Conservation (phyloP, 495 filamentous ascomycete species). For the Hypomontagnella monticulosa region DNA sequence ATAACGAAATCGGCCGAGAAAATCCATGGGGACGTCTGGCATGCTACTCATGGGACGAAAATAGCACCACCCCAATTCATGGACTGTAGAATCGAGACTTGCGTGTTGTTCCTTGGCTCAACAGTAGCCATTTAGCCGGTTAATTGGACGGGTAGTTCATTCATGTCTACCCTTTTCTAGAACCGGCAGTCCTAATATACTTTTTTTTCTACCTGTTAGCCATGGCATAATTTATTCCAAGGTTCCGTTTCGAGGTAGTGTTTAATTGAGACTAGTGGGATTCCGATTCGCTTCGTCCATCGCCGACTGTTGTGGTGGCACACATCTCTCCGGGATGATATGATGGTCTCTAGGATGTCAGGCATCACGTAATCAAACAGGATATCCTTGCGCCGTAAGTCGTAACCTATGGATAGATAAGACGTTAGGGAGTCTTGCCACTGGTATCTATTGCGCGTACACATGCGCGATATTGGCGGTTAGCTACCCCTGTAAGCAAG, state of each 20-base stretch:
- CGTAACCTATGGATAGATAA: too few relatives aligned
- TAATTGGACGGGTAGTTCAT: slow-evolving; percentile 2
- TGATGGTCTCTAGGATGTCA: too few relatives aligned
- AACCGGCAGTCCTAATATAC: slow-evolving; percentile 19
- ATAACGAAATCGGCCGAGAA: background rate
- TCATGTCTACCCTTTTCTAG: background rate
- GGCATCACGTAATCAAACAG: too few relatives aligned
- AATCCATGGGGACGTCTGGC: too few relatives aligned
- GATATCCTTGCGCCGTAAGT: too few relatives aligned
- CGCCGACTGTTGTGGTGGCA: too few relatives aligned
- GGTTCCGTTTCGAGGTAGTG: background rate
- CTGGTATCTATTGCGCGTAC: too few relatives aligned
- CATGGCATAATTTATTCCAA: background rate
- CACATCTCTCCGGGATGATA: too few relatives aligned
- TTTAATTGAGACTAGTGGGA: background rate
- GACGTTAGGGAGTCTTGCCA: too few relatives aligned
- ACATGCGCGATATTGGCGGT: too few relatives aligned
- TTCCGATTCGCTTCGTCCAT: too few relatives aligned
- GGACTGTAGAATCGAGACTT: slow-evolving; percentile 24
- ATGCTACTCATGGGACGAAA: background rate
- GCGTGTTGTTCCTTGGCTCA: slow-evolving; percentile 22
- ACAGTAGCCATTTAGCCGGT: slow-evolving; percentile 32
- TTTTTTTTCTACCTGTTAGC: background rate
- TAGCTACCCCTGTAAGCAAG: too few relatives aligned
- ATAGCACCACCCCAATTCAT: slow-evolving; percentile 1